Conservation (phyloP, 495 filamentous ascomycete species). For the Annulohypoxylon moriforme region DNA sequence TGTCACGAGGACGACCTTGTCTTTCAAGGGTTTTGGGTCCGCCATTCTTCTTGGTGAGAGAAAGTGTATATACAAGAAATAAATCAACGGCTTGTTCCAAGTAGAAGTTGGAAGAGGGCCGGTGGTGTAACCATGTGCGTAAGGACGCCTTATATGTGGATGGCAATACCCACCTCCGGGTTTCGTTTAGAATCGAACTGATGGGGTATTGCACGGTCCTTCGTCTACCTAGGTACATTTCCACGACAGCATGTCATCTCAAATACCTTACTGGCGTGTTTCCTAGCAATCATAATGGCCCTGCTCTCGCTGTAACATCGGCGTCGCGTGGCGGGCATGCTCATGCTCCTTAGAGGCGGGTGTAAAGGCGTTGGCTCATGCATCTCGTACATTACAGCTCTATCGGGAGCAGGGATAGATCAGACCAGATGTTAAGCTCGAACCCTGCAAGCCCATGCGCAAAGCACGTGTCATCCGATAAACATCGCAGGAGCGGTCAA, state of each 20-base stretch:
- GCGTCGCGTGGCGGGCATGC: neutral
- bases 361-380: neutral
- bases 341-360: neutral
- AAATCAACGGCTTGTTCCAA: neutral
- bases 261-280: neutral
- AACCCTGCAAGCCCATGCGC: neutral
- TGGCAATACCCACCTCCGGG: neutral
- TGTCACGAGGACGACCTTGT: constrained; percentile 63
- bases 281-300: neutral
- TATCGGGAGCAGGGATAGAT: constrained; percentile 1
- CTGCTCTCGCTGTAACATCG: neutral
- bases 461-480: neutral
- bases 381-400: neutral
- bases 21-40: constrained; percentile 22
- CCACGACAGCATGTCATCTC: neutral
- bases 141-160: neutral
- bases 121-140: neutral
- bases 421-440: neutral
- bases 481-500: neutral
- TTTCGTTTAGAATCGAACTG: neutral
- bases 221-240: neutral
- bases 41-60: constrained; percentile 21
- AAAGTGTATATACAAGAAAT: neutral
- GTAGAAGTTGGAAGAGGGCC: neutral
- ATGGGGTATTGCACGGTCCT: neutral